phyloP scores from a whole-genome alignment of 2,329 filamentous ascomycete species.

The Grosmannia penicillata region DNA sequence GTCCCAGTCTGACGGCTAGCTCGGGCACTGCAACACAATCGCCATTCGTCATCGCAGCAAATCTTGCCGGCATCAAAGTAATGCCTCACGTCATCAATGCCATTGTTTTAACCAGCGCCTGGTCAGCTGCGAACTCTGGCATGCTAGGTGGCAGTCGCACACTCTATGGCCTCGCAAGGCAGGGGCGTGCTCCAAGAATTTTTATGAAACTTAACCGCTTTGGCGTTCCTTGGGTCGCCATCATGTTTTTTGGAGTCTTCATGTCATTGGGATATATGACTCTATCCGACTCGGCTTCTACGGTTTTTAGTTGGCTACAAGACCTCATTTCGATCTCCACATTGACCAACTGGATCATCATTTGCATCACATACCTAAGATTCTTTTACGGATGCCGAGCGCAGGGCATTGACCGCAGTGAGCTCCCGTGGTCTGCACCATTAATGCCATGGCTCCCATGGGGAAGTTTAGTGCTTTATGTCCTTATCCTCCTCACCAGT shows the following conservation, averaged over 20 bases:
- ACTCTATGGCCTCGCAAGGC: slow-evolving; percentile 42
- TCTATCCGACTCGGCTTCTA: slow-evolving; percentile 9
- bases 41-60: slow-evolving; percentile 61
- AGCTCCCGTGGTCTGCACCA: slow-evolving; percentile 47
- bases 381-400: slow-evolving; percentile 51
- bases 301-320: slow-evolving; percentile 16
- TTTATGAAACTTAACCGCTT: slow-evolving; percentile 36
- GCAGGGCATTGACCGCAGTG: slow-evolving; percentile 47
- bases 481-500: slow-evolving; percentile 14
- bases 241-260: slow-evolving; percentile 27
- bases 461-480: slow-evolving; percentile 36
- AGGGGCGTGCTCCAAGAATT: slow-evolving; percentile 39
- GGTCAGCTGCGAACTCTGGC: slow-evolving; percentile 53
- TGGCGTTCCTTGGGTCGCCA: slow-evolving; percentile 41
- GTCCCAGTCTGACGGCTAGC: slow-evolving; percentile 16
- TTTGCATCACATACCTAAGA: slow-evolving; percentile 34
- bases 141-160: slow-evolving; percentile 43
- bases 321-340: slow-evolving; percentile 53
- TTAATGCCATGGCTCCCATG: slow-evolving; percentile 56
- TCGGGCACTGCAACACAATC: slow-evolving; percentile 23
- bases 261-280: slow-evolving; percentile 42
- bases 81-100: slow-evolving; percentile 63
- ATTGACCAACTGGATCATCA: slow-evolving; percentile 35
- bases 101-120: slow-evolving; percentile 56
- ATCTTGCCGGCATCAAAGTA: slow-evolving; percentile 48